Conservation (phyloP, 192 early-diverging fungal genomes). For the Backusella parvicylindrica region DNA sequence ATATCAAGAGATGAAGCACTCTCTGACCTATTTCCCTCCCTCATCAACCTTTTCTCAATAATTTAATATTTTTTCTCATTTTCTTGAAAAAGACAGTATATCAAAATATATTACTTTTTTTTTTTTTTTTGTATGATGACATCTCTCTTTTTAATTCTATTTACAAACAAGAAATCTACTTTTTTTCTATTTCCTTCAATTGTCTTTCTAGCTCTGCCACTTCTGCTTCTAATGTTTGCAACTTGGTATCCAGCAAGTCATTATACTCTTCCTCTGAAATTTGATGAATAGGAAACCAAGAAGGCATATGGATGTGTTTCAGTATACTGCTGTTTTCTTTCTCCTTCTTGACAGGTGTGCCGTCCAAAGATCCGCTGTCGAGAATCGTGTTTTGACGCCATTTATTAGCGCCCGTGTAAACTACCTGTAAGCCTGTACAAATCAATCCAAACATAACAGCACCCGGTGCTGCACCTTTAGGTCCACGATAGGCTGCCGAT, state of each 20-base stretch:
- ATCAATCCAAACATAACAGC: conserved; percentile 52
- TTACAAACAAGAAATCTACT: not conserved
- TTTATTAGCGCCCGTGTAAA: conserved; percentile 37
- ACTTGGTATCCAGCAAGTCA: conserved; percentile 40
- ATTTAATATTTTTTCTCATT: not conserved
- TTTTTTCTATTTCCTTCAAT: conserved; percentile 8
- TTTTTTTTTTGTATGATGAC: no score
- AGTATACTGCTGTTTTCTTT: conserved; percentile 18
- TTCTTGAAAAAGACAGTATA: no score
- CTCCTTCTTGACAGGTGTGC: not conserved
- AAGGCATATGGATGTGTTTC: conserved; percentile 47
- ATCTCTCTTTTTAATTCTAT: not conserved
- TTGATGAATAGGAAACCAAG: conserved; percentile 61
- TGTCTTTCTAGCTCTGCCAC: conserved; percentile 35
- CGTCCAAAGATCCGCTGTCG: not conserved
- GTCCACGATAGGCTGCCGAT: conserved; percentile 44
- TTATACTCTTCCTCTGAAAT: conserved; percentile 63
- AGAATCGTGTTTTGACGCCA: conserved; percentile 56
- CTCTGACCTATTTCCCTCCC: no score
- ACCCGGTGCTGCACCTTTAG: conserved; percentile 48
- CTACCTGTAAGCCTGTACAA: conserved; percentile 47
- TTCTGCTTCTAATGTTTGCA: conserved; percentile 41
- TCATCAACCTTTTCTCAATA: no score
- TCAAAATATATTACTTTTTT: no score
- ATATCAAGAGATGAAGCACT: no score